These are phyloP conservation scores for Dovyalis caffra DNA, from an alignment of 345 rosid species.

Conservation along the genomic window DNA sequence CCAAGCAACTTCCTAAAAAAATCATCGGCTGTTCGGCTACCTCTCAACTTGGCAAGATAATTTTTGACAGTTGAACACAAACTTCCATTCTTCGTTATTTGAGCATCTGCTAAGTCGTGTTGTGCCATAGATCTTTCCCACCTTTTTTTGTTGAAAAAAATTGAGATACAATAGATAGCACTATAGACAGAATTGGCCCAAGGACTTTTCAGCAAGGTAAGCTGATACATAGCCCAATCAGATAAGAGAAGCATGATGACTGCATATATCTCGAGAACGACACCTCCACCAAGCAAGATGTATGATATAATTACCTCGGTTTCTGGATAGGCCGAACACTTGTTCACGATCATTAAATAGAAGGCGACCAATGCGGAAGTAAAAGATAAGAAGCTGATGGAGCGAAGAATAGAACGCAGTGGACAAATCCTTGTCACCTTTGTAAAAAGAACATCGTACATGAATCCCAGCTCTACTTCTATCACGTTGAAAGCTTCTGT, in stretches of 20 bases:
- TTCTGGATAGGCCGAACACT: not conserved
- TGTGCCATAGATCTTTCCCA: not conserved
- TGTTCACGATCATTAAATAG: not conserved
- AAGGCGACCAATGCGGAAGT: slow-evolving; percentile 11
- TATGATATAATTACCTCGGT: slow-evolving; percentile 9
- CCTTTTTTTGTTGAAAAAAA: not conserved
- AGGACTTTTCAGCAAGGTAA: not conserved
- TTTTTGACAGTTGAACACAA: too few species aligned
- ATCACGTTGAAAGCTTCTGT: not conserved
- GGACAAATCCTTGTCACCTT: slow-evolving; percentile 15
- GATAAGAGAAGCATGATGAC: slow-evolving; percentile 7
- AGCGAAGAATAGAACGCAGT: slow-evolving; percentile 9
- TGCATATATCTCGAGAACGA: slow-evolving; percentile 15
- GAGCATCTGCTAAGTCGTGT: not conserved
- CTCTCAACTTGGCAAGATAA: too few species aligned
- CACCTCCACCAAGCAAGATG: slow-evolving; percentile 13
- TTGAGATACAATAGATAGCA: too few species aligned
- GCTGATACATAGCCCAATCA: slow-evolving; percentile 16
- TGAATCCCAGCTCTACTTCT: not conserved
- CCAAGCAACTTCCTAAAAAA: too few species aligned
- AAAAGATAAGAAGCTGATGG: slow-evolving; percentile 1
- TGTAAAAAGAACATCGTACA: slow-evolving; percentile 36
- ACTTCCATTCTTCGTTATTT: too few species aligned
- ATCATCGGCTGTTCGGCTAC: too few species aligned
- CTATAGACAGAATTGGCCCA: too few species aligned